Evolutionary conservation across 2,329 filamentous ascomycete genomes (phyloP), one percentile per base, ranked within the genome.

Genomic region (Ophiognomonia clavigignenti-juglandacearum): DNA sequence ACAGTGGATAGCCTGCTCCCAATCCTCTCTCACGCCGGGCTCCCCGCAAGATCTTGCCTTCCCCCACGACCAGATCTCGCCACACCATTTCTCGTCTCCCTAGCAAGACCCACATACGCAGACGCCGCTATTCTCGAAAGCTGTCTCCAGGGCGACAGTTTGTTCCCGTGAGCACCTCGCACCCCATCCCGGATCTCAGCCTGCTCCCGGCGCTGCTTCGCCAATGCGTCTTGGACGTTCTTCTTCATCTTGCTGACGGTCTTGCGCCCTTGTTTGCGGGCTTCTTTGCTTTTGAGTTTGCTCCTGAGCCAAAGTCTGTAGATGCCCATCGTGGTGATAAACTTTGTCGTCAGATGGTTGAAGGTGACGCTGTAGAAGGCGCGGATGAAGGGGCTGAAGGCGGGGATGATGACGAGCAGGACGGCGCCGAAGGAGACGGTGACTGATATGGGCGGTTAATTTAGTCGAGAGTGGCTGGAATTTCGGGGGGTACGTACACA

Each of bases 341-440:
- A 5, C 23, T 38, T 42, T 2, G 40, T 36, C 26, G 38, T 32
- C 4, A 34, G 13, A 26, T 27, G 31, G 13, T 38, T 35, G 16
- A 48, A 14, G n/a, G 18, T 20, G 9, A 40, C 43, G 36, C 27
- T 39, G 40, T 20, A 32, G n/a, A 13, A 29, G 22, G 46, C 46
- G 4, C 46, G 40, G 20, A 43, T 43, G 14, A 48, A 35, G 16
- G 46, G 40, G 46, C 46, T 48, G 40, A 48, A 48, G 35, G 46
- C 46, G 2, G 46, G 46, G 35, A 43, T 43, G 19, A 48, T 39
- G 22, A 48, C 35, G 5, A 41, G 39, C 3, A 48, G 35, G 40
- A 48, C 46, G 32, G 40, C 40, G 10, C 46, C 40, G 20, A 44
- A 48, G 11, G 46, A 43, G 6, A 48, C 46, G 27, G 46, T 48